Base-by-base conservation (phyloP, 2,329 filamentous ascomycete species). In the Exophiala xenobiotica region DNA sequence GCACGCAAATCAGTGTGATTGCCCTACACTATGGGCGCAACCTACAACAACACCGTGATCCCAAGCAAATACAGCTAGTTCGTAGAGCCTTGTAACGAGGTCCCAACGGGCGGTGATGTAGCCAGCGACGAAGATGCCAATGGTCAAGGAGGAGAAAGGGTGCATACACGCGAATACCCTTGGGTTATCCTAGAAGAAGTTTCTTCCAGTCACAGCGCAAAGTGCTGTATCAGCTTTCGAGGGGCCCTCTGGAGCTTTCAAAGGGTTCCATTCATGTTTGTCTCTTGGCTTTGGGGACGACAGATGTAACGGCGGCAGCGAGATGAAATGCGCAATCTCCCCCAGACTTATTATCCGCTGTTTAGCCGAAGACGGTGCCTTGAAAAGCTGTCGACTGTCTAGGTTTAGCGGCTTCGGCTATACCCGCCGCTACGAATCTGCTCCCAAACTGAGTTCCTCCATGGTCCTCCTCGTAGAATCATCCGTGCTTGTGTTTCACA, bases 41-140 rank as follows among this genome's bases (percentile, higher is more conserved):
- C 86, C 67, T 76, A 95, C 90, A 69, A 97, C 87, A 65, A 99
- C 93, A 68, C 92, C 90, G 88, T 97, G 89, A 72, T 97, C 88
- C 90, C 91, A 96, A 63, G 95, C 93, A 71, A 97, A 99, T 61
- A 96, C 87, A 63, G 90, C 88, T 65, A 99, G 83, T 74, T 99
- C 92, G 86, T 96, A 96, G 65, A 97, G 81, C 66, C 91, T 86
- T 64, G 92, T 96, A 63, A 96, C 90, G 58, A 99, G 85, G 75
- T 97, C 93, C 91, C 93, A 99, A 79, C 93, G 88, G 69, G 93
- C 93, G 75, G 93, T 99, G 72, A 92, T 97, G 80, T 99, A 99
- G 73, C 93, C 93, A 77, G 93, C 92, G 80, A 97, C 87, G 78
- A 99, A 99, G 78, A 99, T 96, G 76, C 88, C 90, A 76, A 96